Percentiles rank a stretch among this genome's conserved stretches.
phyloP scores from a whole-genome alignment of 257 asterid species.

The Plectranthus barbatus region DNA sequence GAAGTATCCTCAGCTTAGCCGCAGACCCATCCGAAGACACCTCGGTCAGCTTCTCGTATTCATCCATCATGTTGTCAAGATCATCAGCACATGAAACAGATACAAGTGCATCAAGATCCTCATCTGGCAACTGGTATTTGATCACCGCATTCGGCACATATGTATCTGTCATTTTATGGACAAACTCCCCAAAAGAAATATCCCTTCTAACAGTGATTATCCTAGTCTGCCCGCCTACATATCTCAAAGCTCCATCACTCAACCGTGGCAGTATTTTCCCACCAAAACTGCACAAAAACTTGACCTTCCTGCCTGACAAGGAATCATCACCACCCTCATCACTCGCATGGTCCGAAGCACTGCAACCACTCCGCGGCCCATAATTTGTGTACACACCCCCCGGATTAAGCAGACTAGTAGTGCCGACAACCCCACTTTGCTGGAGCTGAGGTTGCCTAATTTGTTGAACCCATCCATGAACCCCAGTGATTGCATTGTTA shows the following conservation, averaged over 20 bases:
- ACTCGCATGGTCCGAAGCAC: constrained; percentile 51
- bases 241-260: constrained; percentile 78
- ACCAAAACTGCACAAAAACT: constrained; percentile 88
- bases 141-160: constrained; percentile 51
- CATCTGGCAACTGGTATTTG: constrained; percentile 94
- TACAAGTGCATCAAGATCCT: constrained; percentile 93
- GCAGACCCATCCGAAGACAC: constrained; percentile 72
- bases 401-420: no score
- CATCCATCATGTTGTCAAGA: constrained; percentile 98
- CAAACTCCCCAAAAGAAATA: constrained; percentile 44
- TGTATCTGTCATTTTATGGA: constrained; percentile 54
- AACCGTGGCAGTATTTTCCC: constrained; percentile 89
- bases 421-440: constrained; percentile 4
- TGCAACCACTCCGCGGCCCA: constrained; percentile 14
- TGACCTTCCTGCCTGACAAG: constrained; percentile 55
- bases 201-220: constrained; percentile 69
- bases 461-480: constrained; percentile 54
- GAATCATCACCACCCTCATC: constrained; percentile 65
- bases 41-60: constrained; percentile 69
- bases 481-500: constrained; percentile 40
- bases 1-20: constrained; percentile 78
- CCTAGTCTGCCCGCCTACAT: constrained; percentile 95
- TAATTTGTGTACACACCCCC: constrained; percentile 15
- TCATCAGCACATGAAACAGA: constrained; percentile 87
- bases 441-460: constrained; percentile 36